phyloP scores from a whole-genome alignment of 2,329 filamentous ascomycete species.

The Blumeriella jaapii region DNA sequence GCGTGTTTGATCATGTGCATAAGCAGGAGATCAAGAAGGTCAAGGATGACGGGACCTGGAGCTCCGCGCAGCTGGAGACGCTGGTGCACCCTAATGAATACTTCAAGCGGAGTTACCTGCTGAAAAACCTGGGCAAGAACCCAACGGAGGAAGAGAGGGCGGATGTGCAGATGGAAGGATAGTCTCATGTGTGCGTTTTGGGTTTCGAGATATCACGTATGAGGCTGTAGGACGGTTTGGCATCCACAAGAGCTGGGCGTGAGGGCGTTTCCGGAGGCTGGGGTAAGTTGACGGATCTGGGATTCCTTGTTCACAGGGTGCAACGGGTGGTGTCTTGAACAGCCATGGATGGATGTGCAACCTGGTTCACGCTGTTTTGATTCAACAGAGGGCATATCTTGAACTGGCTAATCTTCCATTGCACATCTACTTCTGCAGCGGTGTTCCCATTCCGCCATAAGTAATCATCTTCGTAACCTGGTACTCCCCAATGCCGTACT shows the following conservation, averaged over 20 bases:
- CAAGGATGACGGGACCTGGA: slow-evolving; percentile 63
- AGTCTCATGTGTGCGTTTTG: background rate
- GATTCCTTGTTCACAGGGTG: too few species aligned
- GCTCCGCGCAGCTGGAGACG: slow-evolving; percentile 71
- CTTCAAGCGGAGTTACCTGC: slow-evolving; percentile 84
- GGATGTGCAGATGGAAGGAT: slow-evolving; percentile 45
- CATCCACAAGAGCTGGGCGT: too few species aligned
- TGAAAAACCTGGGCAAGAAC: slow-evolving; percentile 58
- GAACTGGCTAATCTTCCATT: background rate
- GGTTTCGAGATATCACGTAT: too few species aligned
- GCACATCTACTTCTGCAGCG: slow-evolving; percentile 33
- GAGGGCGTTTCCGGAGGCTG: too few species aligned
- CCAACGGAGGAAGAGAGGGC: slow-evolving; percentile 28
- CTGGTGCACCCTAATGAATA: slow-evolving; percentile 97
- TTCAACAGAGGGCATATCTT: too few species aligned
- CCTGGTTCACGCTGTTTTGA: too few species aligned
- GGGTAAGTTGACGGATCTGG: too few species aligned
- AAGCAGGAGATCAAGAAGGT: slow-evolving; percentile 66
- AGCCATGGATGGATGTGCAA: too few species aligned
- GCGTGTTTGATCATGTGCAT: slow-evolving; percentile 84
- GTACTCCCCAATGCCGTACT: slow-evolving; percentile 42
- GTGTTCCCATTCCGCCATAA: slow-evolving; percentile 49
- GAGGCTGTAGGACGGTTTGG: too few species aligned
- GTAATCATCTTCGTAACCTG: slow-evolving; percentile 37
- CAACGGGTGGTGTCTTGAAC: too few species aligned